phyloP scores from a whole-genome alignment of 192 early-diverging fungal genomes.

The Coemansia aciculifera region DNA sequence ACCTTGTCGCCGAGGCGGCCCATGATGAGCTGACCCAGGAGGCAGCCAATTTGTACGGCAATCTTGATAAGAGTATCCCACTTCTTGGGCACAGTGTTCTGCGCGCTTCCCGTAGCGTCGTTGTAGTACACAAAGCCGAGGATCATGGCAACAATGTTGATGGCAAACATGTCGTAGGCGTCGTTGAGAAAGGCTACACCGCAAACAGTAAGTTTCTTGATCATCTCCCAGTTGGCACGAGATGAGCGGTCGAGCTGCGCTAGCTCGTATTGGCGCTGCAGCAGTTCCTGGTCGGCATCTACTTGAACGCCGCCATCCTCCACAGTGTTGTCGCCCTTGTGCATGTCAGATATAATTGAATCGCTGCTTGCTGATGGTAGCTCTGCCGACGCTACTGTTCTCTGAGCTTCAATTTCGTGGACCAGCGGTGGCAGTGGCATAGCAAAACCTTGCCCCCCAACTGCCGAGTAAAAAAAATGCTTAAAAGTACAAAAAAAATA shows the following conservation, averaged over 20 bases:
- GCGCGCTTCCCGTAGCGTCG: constrained; percentile 22
- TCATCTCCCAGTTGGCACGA: constrained; percentile 64
- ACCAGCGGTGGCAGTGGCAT: constrained; percentile 15
- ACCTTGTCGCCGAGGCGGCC: constrained; percentile 83
- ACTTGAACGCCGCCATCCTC: not conserved
- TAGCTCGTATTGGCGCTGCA: constrained; percentile 34
- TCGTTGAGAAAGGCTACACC: constrained; percentile 89
- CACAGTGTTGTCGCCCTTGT: constrained; percentile 2
- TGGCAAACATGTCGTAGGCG: constrained; percentile 93
- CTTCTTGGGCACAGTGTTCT: constrained; percentile 58
- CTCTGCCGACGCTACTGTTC: not conserved
- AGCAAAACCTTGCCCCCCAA: not conserved
- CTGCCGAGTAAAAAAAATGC: not conserved
- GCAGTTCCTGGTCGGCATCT: constrained; percentile 22
- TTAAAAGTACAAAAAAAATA: constrained; percentile 6
- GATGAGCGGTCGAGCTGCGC: constrained; percentile 57
- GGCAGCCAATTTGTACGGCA: constrained; percentile 80
- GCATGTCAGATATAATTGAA: not conserved
- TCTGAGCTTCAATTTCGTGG: constrained; percentile 20
- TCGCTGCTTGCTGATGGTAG: not conserved
- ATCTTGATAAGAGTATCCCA: constrained; percentile 85
- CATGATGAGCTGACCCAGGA: constrained; percentile 88
- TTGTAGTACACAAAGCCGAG: constrained; percentile 66
- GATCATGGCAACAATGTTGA: constrained; percentile 85
- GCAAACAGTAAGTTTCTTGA: constrained; percentile 67